Conservation (phyloP, 2,329 filamentous ascomycete genomes). For the Westerdykella aurantiaca region DNA sequence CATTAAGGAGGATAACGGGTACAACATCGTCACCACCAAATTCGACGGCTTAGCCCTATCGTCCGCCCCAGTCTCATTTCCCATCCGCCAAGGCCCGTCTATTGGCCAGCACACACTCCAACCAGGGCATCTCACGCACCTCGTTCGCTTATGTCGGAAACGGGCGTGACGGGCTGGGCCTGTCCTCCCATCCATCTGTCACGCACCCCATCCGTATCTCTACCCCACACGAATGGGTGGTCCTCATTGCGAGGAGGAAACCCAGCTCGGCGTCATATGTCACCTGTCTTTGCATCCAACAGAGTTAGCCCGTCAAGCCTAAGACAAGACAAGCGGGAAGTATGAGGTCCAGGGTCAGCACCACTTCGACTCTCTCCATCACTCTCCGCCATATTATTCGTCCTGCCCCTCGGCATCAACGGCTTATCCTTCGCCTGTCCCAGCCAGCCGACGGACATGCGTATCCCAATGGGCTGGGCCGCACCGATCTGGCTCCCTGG, state of each 20-base stretch:
- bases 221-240: too few species aligned
- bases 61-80: slow-evolving; percentile 28
- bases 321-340: too few species aligned
- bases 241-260: too few species aligned
- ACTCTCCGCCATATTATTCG: slow-evolving; percentile 9
- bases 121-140: slow-evolving; percentile 14
- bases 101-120: slow-evolving; percentile 17
- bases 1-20: too few species aligned
- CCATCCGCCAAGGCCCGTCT: slow-evolving; percentile 25
- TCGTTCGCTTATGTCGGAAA: slow-evolving; percentile 20
- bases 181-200: too few species aligned
- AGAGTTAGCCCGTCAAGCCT: too few species aligned
- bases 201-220: too few species aligned
- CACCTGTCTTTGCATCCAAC: too few species aligned
- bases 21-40: slow-evolving; percentile 12
- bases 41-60: slow-evolving; percentile 9
- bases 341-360: slow-evolving; percentile 20
- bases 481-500: background rate
- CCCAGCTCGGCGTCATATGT: too few species aligned
- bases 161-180: background rate
- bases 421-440: too few species aligned
- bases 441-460: too few species aligned
- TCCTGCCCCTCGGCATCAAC: slow-evolving; percentile 4
- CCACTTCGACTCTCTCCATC: slow-evolving; percentile 4
- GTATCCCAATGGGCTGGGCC: too few species aligned